Evolutionary conservation across 768 basidiomycete species (phyloP).

Genomic region (Trametes cingulata): DNA sequence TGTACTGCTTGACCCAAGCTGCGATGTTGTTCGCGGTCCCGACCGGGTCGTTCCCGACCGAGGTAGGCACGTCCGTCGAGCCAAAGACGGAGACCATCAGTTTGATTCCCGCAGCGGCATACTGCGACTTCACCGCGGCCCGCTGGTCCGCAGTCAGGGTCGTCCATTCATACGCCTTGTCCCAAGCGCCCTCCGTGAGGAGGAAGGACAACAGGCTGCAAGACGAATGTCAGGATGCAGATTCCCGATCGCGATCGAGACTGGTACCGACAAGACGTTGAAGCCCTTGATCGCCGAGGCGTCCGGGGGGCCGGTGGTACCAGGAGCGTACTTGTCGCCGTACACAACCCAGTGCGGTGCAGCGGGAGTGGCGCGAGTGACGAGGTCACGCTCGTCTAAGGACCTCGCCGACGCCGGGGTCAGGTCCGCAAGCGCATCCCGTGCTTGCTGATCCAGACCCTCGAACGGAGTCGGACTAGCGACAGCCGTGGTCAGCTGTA

Average conservation of each 20-base stretch:
- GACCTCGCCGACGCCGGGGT: not conserved
- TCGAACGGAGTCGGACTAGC: conserved; percentile 7
- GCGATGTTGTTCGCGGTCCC: conserved; percentile 45
- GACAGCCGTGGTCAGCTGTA: conserved; percentile 1
- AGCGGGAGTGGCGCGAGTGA: conserved; percentile 22
- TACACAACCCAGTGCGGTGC: conserved; percentile 45
- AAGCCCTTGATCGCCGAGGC: conserved; percentile 36
- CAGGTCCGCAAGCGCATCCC: conserved; percentile 8
- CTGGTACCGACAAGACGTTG: conserved; percentile 35
- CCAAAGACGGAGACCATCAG: conserved; percentile 60
- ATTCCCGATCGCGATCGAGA: not conserved
- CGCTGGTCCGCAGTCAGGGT: conserved; percentile 41
- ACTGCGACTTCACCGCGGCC: conserved; percentile 44
- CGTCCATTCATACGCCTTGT: conserved; percentile 50
- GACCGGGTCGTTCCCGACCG: conserved; percentile 41
- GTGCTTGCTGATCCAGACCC: not conserved
- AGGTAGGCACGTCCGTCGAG: conserved; percentile 46
- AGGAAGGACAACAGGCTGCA: conserved; percentile 44
- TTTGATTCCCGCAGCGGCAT: conserved; percentile 56
- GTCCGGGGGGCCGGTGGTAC: conserved; percentile 40
- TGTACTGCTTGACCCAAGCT: conserved; percentile 45
- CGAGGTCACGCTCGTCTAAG: conserved; percentile 8
- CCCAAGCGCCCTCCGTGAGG: conserved; percentile 41
- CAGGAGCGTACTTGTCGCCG: conserved; percentile 39
- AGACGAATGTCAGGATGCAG: not conserved